A percentile compares a stretch with the other conserved stretches of the same genome.
phyloP scores from a whole-genome alignment of 129 eudicot genomes.

The Arctium lappa region DNA sequence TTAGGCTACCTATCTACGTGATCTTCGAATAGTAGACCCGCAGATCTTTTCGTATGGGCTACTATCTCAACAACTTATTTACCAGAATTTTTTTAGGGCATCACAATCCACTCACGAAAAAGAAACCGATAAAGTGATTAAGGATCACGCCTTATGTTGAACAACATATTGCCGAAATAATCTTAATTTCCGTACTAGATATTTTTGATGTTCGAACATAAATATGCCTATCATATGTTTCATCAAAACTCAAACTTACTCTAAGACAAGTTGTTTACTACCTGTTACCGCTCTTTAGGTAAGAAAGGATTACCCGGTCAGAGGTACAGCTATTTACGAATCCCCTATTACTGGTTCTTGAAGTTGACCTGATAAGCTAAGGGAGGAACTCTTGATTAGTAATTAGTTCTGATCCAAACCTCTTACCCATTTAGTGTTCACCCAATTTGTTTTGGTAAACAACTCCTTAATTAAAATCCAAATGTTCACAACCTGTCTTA shows the following conservation, averaged over 20 bases:
- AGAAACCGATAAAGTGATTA: slow-evolving; percentile 9
- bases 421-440: no score
- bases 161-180: neutral
- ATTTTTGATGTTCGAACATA: neutral
- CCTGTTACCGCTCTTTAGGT: neutral
- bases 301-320: neutral
- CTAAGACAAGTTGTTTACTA: no score
- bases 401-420: neutral
- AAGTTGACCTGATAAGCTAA: neutral
- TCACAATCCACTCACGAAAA: slow-evolving; percentile 16
- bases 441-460: neutral
- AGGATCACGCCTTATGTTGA: slow-evolving; percentile 25
- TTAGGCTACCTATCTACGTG: slow-evolving; percentile 23
- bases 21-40: slow-evolving; percentile 10
- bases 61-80: slow-evolving; percentile 10
- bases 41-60: slow-evolving; percentile 10
- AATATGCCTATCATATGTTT: neutral
- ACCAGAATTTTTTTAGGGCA: slow-evolving; percentile 3
- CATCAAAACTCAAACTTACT: neutral
- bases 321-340: neutral
- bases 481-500: neutral
- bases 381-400: no score
- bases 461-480: no score
- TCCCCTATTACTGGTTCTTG: neutral
- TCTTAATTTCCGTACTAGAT: neutral